phyloP scores from a whole-genome alignment of 805 yeast genomes.

The Saccharomycopsis sp. region DNA sequence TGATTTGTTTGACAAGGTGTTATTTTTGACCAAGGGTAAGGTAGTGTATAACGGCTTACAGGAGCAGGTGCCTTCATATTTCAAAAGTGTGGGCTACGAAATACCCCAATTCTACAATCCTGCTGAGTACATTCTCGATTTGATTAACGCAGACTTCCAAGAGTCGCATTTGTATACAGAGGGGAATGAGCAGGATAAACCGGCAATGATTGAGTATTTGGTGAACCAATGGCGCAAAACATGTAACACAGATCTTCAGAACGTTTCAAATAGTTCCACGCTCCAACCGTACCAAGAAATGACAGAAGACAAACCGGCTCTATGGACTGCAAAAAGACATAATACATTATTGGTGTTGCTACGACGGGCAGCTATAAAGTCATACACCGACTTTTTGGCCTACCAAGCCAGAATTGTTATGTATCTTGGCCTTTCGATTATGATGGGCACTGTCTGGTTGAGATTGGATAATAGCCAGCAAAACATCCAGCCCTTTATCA shows the following conservation, averaged over 20 bases:
- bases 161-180: background rate
- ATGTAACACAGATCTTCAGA: background rate
- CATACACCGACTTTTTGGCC: conserved; percentile 32
- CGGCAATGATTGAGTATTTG: background rate
- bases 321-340: conserved; percentile 8
- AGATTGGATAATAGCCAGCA: conserved; percentile 26
- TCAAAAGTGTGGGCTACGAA: conserved; percentile 22
- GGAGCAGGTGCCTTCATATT: conserved; percentile 21
- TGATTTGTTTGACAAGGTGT: conserved; percentile 27
- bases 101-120: conserved; percentile 26
- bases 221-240: background rate
- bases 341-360: conserved; percentile 22
- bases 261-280: no score
- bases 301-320: background rate
- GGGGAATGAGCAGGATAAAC: background rate
- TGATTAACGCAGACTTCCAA: background rate
- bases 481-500: conserved; percentile 29
- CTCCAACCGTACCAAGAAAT: background rate
- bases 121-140: conserved; percentile 29
- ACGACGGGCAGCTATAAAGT: conserved; percentile 29
- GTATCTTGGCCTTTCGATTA: conserved; percentile 35
- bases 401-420: conserved; percentile 33
- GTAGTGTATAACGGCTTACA: conserved; percentile 22
- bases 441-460: conserved; percentile 37
- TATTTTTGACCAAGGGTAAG: conserved; percentile 27